Base-by-base conservation (phyloP, 78 protist species). In the slime mould (Dictyostelium discoideum) region DNA sequence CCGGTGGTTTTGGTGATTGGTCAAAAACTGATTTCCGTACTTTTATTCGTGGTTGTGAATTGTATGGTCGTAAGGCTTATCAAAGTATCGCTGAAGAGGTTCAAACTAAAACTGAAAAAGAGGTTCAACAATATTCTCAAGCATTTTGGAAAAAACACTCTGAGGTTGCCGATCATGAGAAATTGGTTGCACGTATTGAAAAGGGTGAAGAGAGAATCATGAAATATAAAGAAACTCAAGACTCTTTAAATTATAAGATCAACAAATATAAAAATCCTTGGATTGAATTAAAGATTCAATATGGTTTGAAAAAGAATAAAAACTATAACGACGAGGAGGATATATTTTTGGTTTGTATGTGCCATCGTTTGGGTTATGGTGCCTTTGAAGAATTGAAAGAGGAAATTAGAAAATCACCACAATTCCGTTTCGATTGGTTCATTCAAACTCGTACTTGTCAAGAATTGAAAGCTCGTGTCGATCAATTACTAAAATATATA, bases 341-440 rank as follows among this genome's bases (percentile, higher is more conserved):
- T 67, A 73, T 80, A 29, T 97, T 97, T 81, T 86, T 97, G 46
- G 84, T 97, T 5, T 92, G 98, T 26, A 96, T 81, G 97, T 73
- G 85, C 48, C 83, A 85, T 24, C 20, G 95, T 63, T 87, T 92
- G 3, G 98, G 98, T 24, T 97, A 85, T 85, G 98, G 98, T 73
- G 85, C 87, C 11, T 97, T 95, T 95, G 98, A 97, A 13, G 88
- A 74, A 8, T 22, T 97, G 22, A 94, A 84, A 54, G 84, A 84
- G 32, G 96, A 87, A 57, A 97, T 98, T 40, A 89, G 97, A 14
- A 65, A 37, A 48, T 81, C 97, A 57, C 93, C 97, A 24, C 96
- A 73, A 40, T 97, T 97, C 94, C 76, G 98, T 26, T 98, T 98
- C 85, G 98, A 98, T 85, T 98, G 99, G 99, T 88, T 93, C 84